Evolutionary conservation across 2,329 filamentous ascomycete species (phyloP).

Genomic region (Chaetomium globosum): DNA sequence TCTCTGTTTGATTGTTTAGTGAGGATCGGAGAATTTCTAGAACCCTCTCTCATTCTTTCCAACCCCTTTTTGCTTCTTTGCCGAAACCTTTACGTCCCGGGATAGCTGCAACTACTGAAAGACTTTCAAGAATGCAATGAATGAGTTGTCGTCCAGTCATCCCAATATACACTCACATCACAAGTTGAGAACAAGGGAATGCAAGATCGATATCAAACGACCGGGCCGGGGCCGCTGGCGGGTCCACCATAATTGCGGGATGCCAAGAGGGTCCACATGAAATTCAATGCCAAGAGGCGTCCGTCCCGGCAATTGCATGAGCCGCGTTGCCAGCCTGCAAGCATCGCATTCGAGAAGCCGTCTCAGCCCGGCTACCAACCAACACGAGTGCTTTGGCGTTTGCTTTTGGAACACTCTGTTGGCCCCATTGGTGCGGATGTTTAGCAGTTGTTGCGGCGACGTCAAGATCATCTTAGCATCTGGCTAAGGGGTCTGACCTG

Average conservation of each 20-base stretch:
- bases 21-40: neutral
- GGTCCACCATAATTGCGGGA: slow-evolving; percentile 8
- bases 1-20: neutral
- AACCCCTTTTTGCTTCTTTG: neutral
- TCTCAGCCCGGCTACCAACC: neutral
- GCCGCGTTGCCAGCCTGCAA: slow-evolving; percentile 11
- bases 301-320: slow-evolving; percentile 22
- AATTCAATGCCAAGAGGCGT: neutral
- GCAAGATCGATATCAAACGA: slow-evolving; percentile 1
- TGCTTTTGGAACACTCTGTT: neutral
- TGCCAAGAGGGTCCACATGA: slow-evolving; percentile 6
- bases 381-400: neutral
- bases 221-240: slow-evolving; percentile 6
- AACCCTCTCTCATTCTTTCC: neutral
- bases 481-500: neutral
- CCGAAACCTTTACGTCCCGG: neutral
- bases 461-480: neutral
- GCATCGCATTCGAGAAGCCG: neutral
- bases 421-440: neutral
- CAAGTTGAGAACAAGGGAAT: neutral
- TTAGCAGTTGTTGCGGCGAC: neutral
- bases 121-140: neutral
- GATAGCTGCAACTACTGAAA: neutral
- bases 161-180: neutral
- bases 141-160: neutral